Percentiles rank a stretch among this genome's conserved stretches.
Conservation (phyloP, 371 early-diverging fungal genomes). For the Coemansia sp. region DNA sequence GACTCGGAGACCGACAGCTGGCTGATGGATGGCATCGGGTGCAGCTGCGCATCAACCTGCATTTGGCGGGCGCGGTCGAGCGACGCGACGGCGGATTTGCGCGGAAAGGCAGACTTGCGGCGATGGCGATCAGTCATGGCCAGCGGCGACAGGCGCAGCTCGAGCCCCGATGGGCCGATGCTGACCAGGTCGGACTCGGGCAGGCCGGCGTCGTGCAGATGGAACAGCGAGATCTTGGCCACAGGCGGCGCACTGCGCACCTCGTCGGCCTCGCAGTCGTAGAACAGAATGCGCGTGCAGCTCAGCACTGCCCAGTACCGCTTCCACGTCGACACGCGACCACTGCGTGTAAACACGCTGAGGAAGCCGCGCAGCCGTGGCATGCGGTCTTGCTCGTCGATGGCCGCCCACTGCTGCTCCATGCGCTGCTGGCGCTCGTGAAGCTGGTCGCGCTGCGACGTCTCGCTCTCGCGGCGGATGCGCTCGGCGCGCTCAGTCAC, state of each 20-base stretch:
- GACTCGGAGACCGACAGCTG: constrained; percentile 2
- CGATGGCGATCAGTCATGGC: constrained; percentile 53
- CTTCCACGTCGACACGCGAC: constrained; percentile 49
- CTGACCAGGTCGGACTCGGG: constrained; percentile 46
- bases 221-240: constrained; percentile 41
- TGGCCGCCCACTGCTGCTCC: constrained; percentile 35
- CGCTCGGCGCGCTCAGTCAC: constrained; percentile 18
- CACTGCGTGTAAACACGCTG: constrained; percentile 48
- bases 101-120: constrained; percentile 49
- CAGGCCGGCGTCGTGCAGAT: constrained; percentile 30
- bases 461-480: constrained; percentile 20
- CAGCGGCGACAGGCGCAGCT: constrained; percentile 42
- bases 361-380: constrained; percentile 40
- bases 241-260: constrained; percentile 15
- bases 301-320: constrained; percentile 50
- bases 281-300: constrained; percentile 32
- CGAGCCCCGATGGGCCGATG: constrained; percentile 47
- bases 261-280: constrained; percentile 32
- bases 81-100: constrained; percentile 14
- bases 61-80: constrained; percentile 7
- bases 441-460: constrained; percentile 12
- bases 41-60: constrained; percentile 11
- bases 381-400: constrained; percentile 28
- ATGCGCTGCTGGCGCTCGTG: constrained; percentile 17
- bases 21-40: constrained; percentile 16